These are phyloP conservation scores for Myriosclerotinia curreyana DNA, from an alignment of 2,329 filamentous ascomycete species.

Conservation along the genomic window DNA sequence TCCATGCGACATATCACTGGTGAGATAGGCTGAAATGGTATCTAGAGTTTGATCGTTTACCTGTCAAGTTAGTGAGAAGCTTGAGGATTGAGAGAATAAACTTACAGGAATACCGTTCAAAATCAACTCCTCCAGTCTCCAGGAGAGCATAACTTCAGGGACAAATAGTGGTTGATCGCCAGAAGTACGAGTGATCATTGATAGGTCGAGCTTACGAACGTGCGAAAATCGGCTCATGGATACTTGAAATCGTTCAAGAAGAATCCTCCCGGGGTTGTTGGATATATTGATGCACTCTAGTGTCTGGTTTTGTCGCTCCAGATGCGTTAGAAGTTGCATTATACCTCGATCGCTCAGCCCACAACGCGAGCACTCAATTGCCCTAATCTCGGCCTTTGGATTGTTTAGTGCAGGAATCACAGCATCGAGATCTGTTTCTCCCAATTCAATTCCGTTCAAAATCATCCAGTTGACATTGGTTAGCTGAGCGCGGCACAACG, in stretches of 20 bases:
- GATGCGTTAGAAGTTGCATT: slow-evolving; percentile 60
- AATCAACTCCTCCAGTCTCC: slow-evolving; percentile 63
- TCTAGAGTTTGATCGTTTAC: slow-evolving; percentile 63
- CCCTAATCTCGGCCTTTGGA: slow-evolving; percentile 60
- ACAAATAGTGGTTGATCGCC: slow-evolving; percentile 62
- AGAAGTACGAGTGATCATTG: slow-evolving; percentile 61
- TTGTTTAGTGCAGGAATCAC: slow-evolving; percentile 67
- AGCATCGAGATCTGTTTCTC: slow-evolving; percentile 63
- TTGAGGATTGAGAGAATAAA: slow-evolving; percentile 1
- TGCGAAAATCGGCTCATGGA: slow-evolving; percentile 65
- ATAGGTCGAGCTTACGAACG: slow-evolving; percentile 63
- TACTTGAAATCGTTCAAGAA: slow-evolving; percentile 61
- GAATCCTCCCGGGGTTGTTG: slow-evolving; percentile 62
- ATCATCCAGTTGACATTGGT: slow-evolving; percentile 71
- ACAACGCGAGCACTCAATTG: slow-evolving; percentile 64
- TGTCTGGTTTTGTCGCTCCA: slow-evolving; percentile 63
- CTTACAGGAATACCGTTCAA: slow-evolving; percentile 58
- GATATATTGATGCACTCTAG: slow-evolving; percentile 66
- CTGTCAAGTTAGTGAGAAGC: slow-evolving; percentile 34
- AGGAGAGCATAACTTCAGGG: slow-evolving; percentile 62
- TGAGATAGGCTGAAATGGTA: slow-evolving; percentile 62
- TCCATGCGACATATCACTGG: slow-evolving; percentile 56
- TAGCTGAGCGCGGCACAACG: slow-evolving; percentile 62
- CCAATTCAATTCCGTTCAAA: slow-evolving; percentile 66
- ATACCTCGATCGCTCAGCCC: slow-evolving; percentile 56